Percentiles rank a stretch among this genome's conserved stretches.
Evolutionary conservation across 768 basidiomycete genomes (phyloP).

Genomic region (Rhodosporidiobolus odoratus): DNA sequence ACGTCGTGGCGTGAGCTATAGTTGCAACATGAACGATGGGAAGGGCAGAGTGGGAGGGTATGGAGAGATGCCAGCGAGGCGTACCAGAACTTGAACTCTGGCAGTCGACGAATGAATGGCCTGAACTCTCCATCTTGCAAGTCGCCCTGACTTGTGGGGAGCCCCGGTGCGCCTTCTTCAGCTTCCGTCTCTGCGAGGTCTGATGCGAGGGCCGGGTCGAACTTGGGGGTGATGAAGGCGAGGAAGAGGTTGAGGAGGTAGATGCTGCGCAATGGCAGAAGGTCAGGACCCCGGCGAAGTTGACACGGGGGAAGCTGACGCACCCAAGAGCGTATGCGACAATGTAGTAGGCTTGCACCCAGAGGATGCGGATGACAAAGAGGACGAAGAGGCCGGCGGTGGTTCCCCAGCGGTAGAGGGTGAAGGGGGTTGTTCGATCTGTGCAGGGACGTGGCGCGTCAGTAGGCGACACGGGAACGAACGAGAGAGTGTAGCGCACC

Average conservation of each 20-base stretch:
- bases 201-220: conserved; percentile 91
- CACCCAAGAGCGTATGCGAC: conserved; percentile 43
- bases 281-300: background rate
- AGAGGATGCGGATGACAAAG: conserved; percentile 77
- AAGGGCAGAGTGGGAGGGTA: background rate
- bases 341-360: conserved; percentile 60
- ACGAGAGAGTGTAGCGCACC: conserved; percentile 1
- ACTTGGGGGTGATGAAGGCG: conserved; percentile 95
- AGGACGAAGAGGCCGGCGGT: conserved; percentile 65
- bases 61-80: conserved; percentile 1
- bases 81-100: conserved; percentile 95
- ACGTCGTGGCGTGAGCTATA: too few species aligned
- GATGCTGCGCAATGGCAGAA: conserved; percentile 16
- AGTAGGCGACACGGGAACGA: background rate
- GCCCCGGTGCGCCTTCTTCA: conserved; percentile 74
- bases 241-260: conserved; percentile 64
- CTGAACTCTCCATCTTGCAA: conserved; percentile 86
- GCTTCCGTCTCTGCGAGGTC: conserved; percentile 91
- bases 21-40: background rate
- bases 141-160: conserved; percentile 44
- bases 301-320: background rate
- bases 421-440: conserved; percentile 86
- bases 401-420: conserved; percentile 79
- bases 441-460: background rate
- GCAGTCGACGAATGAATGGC: conserved; percentile 89